phyloP scores from a whole-genome alignment of 805 yeast genomes.

The Sporopachydermia quercuum region DNA sequence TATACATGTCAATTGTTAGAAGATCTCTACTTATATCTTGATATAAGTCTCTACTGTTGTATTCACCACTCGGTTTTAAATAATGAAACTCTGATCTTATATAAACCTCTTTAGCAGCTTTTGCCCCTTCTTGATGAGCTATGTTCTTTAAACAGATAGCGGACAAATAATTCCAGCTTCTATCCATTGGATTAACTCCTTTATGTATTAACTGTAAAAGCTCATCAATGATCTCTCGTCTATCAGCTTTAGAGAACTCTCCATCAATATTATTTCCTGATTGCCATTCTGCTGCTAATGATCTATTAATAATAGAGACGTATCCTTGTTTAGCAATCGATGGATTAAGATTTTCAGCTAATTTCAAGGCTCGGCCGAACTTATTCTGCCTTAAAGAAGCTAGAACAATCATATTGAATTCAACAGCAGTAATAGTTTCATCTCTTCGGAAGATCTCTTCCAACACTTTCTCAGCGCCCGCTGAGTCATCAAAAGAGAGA shows the following conservation, averaged over 20 bases:
- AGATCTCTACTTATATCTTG: not conserved
- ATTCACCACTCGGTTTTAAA: no score
- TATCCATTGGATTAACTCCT: not conserved
- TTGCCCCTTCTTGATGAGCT: not conserved
- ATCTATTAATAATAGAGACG: not conserved
- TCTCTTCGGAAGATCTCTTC: conserved; percentile 8
- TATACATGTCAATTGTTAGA: not conserved
- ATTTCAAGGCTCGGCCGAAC: conserved; percentile 1
- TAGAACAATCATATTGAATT: not conserved
- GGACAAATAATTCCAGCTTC: not conserved
- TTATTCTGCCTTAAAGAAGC: not conserved
- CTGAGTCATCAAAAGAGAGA: conserved; percentile 8
- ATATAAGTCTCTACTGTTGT: not conserved
- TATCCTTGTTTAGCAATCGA: not conserved
- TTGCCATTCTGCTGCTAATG: not conserved
- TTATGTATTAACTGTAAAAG: not conserved
- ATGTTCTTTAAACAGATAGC: not conserved
- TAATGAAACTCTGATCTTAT: not conserved
- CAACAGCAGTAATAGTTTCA: not conserved
- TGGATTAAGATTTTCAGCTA: not conserved
- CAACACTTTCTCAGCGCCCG: conserved; percentile 10
- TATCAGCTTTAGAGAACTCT: not conserved
- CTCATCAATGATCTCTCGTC: not conserved
- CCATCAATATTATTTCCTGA: not conserved
- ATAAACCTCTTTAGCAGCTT: not conserved